Percentiles rank a stretch among this genome's conserved stretches.
Evolutionary conservation across 106 monocot species (phyloP).

Genomic region (Acanthochlamys bracteata): DNA sequence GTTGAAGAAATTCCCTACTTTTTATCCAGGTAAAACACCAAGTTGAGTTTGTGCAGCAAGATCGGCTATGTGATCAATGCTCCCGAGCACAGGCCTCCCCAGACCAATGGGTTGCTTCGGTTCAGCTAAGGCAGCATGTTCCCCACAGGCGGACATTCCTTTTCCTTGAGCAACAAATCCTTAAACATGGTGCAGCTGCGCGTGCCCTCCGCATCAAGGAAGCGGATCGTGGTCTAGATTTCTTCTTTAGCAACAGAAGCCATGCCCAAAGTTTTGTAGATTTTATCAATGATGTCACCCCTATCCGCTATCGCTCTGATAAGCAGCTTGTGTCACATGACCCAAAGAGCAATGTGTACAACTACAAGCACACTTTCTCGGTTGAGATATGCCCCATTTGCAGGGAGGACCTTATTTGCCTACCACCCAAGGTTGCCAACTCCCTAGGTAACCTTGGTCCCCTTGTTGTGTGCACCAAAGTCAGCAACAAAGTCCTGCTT

Average conservation of each 20-base stretch:
- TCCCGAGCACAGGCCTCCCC: slow-evolving; percentile 65
- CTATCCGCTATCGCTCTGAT: slow-evolving; percentile 18
- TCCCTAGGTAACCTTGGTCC: slow-evolving; percentile 33
- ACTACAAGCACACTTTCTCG: slow-evolving; percentile 59
- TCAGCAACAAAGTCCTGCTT: slow-evolving; percentile 27
- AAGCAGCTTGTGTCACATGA: slow-evolving; percentile 40
- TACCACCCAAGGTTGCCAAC: slow-evolving; percentile 22
- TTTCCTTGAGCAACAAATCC: slow-evolving; percentile 76
- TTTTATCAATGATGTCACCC: slow-evolving; percentile 23
- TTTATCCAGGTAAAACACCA: slow-evolving; percentile 62
- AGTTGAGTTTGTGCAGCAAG: slow-evolving; percentile 62
- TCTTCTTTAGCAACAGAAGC: slow-evolving; percentile 59
- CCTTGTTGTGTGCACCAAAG: slow-evolving; percentile 32
- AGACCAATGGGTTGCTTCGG: slow-evolving; percentile 87
- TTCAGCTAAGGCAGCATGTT: slow-evolving; percentile 91
- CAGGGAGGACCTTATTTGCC: slow-evolving; percentile 33
- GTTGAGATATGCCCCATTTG: slow-evolving; percentile 38
- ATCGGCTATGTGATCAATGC: slow-evolving; percentile 73
- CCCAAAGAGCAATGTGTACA: slow-evolving; percentile 25
- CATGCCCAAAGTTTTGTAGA: slow-evolving; percentile 52
- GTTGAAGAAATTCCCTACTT: too few species aligned
- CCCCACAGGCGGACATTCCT: slow-evolving; percentile 82
- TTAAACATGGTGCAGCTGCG: slow-evolving; percentile 67
- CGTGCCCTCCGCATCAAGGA: slow-evolving; percentile 64
- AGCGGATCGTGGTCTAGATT: slow-evolving; percentile 58